Evolutionary conservation across 257 asterid genomes (phyloP).

Genomic region (Echium plantagineum): DNA sequence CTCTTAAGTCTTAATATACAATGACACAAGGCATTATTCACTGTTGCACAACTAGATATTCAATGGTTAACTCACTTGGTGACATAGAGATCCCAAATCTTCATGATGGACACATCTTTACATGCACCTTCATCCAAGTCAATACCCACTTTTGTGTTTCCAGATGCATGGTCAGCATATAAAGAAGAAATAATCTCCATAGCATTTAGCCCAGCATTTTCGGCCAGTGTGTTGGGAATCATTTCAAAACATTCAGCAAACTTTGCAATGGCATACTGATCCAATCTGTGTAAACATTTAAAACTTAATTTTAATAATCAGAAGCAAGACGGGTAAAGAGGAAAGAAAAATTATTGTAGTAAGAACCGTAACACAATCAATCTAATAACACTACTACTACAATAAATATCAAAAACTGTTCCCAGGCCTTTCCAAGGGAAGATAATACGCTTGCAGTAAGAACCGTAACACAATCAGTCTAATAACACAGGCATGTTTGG

Average conservation of each 20-base stretch:
- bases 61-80: conserved; percentile 52
- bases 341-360: too few species aligned
- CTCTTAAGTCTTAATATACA: too few species aligned
- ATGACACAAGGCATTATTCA: too few species aligned
- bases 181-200: conserved; percentile 82
- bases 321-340: not conserved
- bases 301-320: not conserved
- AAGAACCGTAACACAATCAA: not conserved
- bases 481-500: too few species aligned
- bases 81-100: conserved; percentile 72
- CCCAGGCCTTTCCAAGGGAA: too few species aligned
- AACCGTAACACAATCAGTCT: too few species aligned
- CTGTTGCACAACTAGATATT: not conserved
- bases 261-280: conserved; percentile 91
- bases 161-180: conserved; percentile 85
- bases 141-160: conserved; percentile 72
- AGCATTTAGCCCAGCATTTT: conserved; percentile 95
- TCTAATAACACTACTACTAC: too few species aligned
- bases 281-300: conserved; percentile 42
- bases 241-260: conserved; percentile 97
- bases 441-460: too few species aligned
- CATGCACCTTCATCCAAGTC: conserved; percentile 76
- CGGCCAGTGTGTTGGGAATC: conserved; percentile 90
- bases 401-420: too few species aligned
- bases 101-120: conserved; percentile 50